Percentiles rank a stretch among this genome's conserved stretches.
These are phyloP conservation scores for Cynara cardunculus DNA, from an alignment of 129 eudicot species.

Conservation along the genomic window DNA sequence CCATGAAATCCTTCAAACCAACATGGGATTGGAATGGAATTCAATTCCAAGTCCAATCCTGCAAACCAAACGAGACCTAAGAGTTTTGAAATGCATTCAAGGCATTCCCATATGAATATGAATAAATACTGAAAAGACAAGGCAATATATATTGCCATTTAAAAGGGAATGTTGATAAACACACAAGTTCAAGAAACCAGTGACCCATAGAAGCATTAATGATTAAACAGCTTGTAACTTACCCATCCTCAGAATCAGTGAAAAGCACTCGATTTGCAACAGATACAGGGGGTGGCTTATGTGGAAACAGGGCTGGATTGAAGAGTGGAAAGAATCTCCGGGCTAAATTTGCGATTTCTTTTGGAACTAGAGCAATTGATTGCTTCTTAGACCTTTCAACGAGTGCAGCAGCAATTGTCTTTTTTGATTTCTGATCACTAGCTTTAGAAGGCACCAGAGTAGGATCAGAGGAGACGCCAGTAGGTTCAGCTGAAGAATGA, in stretches of 20 bases:
- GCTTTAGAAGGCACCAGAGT: conserved; percentile 21
- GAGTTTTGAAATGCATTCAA: neutral
- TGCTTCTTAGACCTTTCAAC: conserved; percentile 72
- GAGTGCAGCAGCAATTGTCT: conserved; percentile 73
- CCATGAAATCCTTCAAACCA: no score
- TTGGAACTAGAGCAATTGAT: conserved; percentile 81
- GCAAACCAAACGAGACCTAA: neutral
- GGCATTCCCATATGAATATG: neutral
- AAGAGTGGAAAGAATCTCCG: conserved; percentile 66
- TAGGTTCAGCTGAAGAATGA: conserved; percentile 34
- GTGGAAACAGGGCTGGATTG: conserved; percentile 91
- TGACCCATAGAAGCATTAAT: no score
- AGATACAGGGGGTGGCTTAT: conserved; percentile 74
- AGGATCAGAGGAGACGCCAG: conserved; percentile 29
- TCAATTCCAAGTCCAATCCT: no score
- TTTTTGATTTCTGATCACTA: conserved; percentile 43
- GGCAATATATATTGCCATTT: neutral
- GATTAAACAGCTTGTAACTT: conserved; percentile 34
- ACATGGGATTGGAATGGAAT: no score
- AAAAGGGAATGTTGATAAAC: neutral
- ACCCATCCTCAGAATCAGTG: conserved; percentile 96
- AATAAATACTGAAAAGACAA: neutral
- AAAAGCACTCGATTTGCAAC: conserved; percentile 87
- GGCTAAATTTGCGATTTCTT: conserved; percentile 71
- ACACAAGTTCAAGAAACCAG: no score